Evolutionary conservation across 805 yeast species (phyloP).

Genomic region (Yarrowia phangngaensis): DNA sequence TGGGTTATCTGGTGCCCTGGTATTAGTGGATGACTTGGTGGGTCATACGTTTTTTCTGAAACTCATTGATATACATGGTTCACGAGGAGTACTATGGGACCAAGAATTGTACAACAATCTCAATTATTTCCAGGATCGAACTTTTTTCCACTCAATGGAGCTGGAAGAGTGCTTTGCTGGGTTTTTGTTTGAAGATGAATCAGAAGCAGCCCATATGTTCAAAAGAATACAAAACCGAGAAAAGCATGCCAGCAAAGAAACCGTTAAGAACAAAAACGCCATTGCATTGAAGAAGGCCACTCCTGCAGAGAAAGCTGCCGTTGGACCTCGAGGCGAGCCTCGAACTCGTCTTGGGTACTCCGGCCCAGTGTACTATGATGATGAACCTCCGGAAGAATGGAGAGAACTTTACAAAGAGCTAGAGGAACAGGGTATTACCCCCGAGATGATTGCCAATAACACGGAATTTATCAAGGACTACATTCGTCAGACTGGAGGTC

Average conservation of each 20-base stretch:
- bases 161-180: constrained; percentile 87
- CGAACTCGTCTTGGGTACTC: constrained; percentile 34
- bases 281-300: constrained; percentile 61
- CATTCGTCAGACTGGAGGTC: constrained; percentile 68
- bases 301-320: constrained; percentile 35
- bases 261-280: constrained; percentile 82
- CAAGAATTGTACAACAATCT: constrained; percentile 89
- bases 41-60: constrained; percentile 92
- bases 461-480: constrained; percentile 77
- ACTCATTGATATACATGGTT: constrained; percentile 76
- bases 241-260: constrained; percentile 82
- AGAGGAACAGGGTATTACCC: constrained; percentile 73
- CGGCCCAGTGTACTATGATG: constrained; percentile 60
- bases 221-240: constrained; percentile 71
- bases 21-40: constrained; percentile 83
- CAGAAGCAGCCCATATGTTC: constrained; percentile 80
- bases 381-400: constrained; percentile 82
- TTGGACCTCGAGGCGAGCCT: constrained; percentile 66
- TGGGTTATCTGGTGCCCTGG: constrained; percentile 83
- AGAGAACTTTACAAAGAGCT: constrained; percentile 65
- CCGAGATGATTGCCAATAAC: constrained; percentile 85
- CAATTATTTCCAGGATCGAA: constrained; percentile 86
- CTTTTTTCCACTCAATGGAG: constrained; percentile 93
- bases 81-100: constrained; percentile 92
- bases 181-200: constrained; percentile 78